Evolutionary conservation across 106 monocot species (phyloP), one percentile per base, ranked within the genome.

Genomic region (Vanilla planifolia): DNA sequence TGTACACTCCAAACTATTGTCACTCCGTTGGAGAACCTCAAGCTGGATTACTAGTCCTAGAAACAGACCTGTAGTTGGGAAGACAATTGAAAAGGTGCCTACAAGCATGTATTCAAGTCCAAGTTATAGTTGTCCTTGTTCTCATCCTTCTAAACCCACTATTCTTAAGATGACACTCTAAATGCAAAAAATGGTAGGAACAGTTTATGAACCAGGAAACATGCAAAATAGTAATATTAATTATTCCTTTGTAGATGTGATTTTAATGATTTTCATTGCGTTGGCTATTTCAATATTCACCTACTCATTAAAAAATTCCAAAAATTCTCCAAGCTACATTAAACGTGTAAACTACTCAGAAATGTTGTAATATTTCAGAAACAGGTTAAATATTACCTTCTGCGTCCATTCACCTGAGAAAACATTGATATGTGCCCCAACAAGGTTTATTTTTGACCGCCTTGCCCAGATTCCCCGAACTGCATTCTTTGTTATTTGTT

Each of bases 321-420:
- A 30, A 53, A 30, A 4, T 17, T 27, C 15, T 30, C 29, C 2
- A 48, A 7, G 30, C 53, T 53, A 32, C 53, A 30, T 53, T 53
- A 14, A 53, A 24, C n/a, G 25, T 14, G 2, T 53, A 53, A 51
- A 25, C 4, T 48, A 51, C 2, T 51, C 27, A 28, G 25, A 27
- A 51, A 13, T 50, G 26, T 25, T 23, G 13, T 50, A 50, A 6
- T 50, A n/a, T n/a, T n/a, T n/a, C n/a, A n/a, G 7, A 23, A 27
- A 30, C n/a, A 30, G 9, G 1, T n/a, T 53, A 6, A 32, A 2
- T 20, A 42, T 43, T 71, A 89, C 96, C 87, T 82, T 98, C 57
- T 98, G 96, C 14, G 96, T 98, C 91, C 96, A 98, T 75, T 98
- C 88, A 71, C 96, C 88, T 39, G 87, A 88, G 56, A 98, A 98